Evolutionary conservation across 2,329 filamentous ascomycete genomes (phyloP), one percentile per base, ranked within the genome.

Genomic region (Aspergillus felis): DNA sequence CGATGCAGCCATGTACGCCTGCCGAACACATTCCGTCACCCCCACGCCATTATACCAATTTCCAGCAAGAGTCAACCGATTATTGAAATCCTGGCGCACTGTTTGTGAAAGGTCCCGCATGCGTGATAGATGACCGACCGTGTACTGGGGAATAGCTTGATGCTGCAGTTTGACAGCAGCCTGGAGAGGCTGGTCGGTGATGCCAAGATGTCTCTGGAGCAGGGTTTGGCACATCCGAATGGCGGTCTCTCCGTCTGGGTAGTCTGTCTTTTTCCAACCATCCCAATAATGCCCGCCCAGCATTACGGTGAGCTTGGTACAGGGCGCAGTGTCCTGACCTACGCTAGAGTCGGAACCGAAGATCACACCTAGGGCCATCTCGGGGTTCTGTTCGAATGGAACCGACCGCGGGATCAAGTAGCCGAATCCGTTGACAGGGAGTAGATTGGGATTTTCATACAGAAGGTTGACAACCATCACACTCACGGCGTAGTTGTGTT

Each of bases 401-500:
- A 90, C 81, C 17, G 86, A 86, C 58, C 86, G 85, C 1, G 94
- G 93, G 58, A 99, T 89, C 4, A 99, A 84, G 74, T 97, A 97
- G 62, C 94, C 94, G 70, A 97, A 95, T 20, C 92, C 94, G 29
- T 80, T 76, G 56, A 86, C 78, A 14, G 84, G 83, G 51, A 90
- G 80, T 38, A 96, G 76, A 57, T 84, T 69, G 6, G 86, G 81
- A 47, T 85, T 80, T 1, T 82, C 78, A 73, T 88, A 99, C 82
- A 88, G 97, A 50, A 99, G 81, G 75, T 96, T 97, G 60, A 99
- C 89, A 2, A 92, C 90, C 87, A 92, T 92, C 64, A 97, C 92
- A 32, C 87, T 92, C 29, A 93, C 89, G 38, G 87, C 84, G 54
- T 84, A 81, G 17, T 84, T 83, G 47, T 82, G 70, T 25, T 64